Conservation (phyloP, 2,329 filamentous ascomycete species). For the Claviceps africana region DNA sequence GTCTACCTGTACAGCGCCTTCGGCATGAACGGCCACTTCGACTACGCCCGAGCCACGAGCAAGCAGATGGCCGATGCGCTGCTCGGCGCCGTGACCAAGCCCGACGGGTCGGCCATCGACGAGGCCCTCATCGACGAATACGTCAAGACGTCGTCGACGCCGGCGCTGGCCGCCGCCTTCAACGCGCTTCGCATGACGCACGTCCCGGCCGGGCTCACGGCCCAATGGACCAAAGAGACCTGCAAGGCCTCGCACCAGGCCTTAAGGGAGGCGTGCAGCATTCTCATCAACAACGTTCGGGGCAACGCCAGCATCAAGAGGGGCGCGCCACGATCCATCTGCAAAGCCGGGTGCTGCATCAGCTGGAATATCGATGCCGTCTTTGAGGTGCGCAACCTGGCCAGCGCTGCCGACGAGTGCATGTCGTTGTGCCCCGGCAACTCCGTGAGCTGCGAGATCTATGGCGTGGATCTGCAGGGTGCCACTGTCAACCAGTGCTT, state of each 20-base stretch:
- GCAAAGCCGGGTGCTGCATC: constrained; percentile 4
- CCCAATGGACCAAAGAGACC: neutral
- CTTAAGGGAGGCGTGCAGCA: neutral
- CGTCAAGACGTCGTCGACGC: constrained; percentile 3
- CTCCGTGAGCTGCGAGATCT: constrained; percentile 2
- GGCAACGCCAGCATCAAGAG: constrained; percentile 1
- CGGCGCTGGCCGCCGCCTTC: constrained; percentile 1
- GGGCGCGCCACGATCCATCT: constrained; percentile 4
- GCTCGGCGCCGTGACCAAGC: constrained; percentile 1
- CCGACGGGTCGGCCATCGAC: neutral
- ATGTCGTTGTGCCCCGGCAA: neutral
- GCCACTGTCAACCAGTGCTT: constrained; percentile 3
- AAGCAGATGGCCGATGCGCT: constrained; percentile 2
- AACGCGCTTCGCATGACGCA: constrained; percentile 1
- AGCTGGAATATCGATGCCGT: constrained; percentile 5
- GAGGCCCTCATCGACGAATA: constrained; percentile 2
- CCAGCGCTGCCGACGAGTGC: constrained; percentile 1
- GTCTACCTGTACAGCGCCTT: constrained; percentile 4
- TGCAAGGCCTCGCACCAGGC: constrained; percentile 4
- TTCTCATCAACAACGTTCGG: neutral
- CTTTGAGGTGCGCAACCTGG: constrained; percentile 1
- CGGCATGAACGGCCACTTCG: constrained; percentile 5
- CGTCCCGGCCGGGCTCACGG: neutral
- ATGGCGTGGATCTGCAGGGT: constrained; percentile 1
- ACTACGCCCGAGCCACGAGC: constrained; percentile 1